Evolutionary conservation across 2,329 filamentous ascomycete genomes (phyloP), one percentile per base, ranked within the genome.

Genomic region (Arthrobotrys musiformis): DNA sequence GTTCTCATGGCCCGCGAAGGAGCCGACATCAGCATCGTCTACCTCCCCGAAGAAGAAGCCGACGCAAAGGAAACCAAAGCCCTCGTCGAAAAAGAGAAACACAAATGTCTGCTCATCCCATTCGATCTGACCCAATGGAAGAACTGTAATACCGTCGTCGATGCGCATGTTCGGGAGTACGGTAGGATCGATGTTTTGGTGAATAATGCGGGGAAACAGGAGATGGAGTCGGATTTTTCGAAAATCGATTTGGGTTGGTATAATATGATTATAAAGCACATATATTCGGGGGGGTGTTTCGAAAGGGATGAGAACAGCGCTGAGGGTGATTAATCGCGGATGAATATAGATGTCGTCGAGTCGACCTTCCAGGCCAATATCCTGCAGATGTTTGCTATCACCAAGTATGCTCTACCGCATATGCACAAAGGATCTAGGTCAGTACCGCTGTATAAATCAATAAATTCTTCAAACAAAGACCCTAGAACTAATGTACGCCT

Each of bases 1-100:
- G 84, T 89, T 0, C 82, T 89, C 1, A 88, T 88, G 82, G 88
- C 88, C 0, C 84, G 86, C 7, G 88, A 90, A 80, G 88, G 88
- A 1, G 87, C 88, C 13, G 86, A 89, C 78, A 83, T 88, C 52
- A 86, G 84, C 24, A 88, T 89, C 72, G 85, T 86, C 15, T 87
- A 89, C 79, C 84, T 88, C 0, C 86, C 86, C 1, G 85, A 87
- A 28, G 88, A 90, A 82, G 83, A 89, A 78, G 81, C 84, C 19
- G 88, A 89, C 68, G 88, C 88, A 0, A 82, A 88, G 61, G 84
- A 85, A 6, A 89, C 87, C 1, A 86, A 87, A 79, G 82, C 83
- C 35, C 80, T 86, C 79, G 86, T 90, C 0, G 86, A 89, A 79
- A 84, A 85, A 42, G 86, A 87, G 69, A 85, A 86, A 0, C 82